Evolutionary conservation across 1,284 basidiomycete species (phyloP).

Genomic region (Apiotrichum gamsii): DNA sequence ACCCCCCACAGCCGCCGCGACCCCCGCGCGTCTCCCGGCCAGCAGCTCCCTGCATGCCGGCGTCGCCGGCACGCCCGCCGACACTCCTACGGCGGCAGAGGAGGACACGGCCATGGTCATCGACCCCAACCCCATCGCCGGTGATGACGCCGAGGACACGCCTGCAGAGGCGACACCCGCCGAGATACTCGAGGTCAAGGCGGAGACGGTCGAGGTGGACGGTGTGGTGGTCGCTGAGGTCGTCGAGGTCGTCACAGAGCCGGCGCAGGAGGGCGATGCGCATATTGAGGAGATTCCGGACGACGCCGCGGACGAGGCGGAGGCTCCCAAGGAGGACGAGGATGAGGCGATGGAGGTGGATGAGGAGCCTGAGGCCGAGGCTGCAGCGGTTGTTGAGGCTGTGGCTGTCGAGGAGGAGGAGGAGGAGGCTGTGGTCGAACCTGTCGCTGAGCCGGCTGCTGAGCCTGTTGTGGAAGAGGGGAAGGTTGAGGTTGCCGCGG

Average conservation of each 20-base stretch:
- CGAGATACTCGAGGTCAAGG: background rate
- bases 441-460: background rate
- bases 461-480: background rate
- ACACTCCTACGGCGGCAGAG: background rate
- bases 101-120: too few species aligned
- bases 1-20: slow-evolving; percentile 10
- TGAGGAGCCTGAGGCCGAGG: background rate
- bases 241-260: background rate
- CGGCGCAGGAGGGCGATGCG: background rate
- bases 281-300: background rate
- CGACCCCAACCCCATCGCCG: too few species aligned
- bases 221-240: background rate
- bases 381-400: background rate
- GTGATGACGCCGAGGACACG: too few species aligned
- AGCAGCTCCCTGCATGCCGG: background rate
- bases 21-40: slow-evolving; percentile 9
- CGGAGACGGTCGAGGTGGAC: background rate
- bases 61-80: background rate
- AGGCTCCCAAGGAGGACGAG: background rate
- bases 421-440: background rate
- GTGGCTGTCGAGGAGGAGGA: too few species aligned
- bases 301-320: background rate
- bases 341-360: background rate
- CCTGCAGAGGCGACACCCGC: slow-evolving; percentile 1
- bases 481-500: background rate